phyloP scores from a whole-genome alignment of 2,329 filamentous ascomycete species.

The Fusarium abutilonis region DNA sequence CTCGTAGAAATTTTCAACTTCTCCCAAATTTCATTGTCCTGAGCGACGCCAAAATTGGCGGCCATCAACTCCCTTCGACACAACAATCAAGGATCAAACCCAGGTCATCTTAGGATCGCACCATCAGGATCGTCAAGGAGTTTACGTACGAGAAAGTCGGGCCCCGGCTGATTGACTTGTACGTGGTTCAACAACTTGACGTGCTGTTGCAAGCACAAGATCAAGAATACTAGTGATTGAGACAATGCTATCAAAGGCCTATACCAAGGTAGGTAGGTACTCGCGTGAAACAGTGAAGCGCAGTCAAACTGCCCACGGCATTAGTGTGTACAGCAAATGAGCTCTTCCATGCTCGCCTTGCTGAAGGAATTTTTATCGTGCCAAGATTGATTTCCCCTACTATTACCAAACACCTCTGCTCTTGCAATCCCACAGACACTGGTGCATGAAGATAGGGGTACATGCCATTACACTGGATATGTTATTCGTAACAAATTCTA shows the following conservation, averaged over 20 bases:
- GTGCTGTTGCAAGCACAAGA: slow-evolving; percentile 16
- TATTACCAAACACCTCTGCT: slow-evolving; percentile 68
- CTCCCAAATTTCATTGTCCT: slow-evolving; percentile 3
- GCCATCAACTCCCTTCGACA: slow-evolving; percentile 3
- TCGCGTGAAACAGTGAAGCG: slow-evolving; percentile 32
- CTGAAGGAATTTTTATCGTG: slow-evolving; percentile 67
- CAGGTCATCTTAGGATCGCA: slow-evolving; percentile 10
- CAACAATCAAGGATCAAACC: neutral
- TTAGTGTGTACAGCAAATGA: slow-evolving; percentile 70
- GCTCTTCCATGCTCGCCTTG: slow-evolving; percentile 61
- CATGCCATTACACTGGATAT: slow-evolving; percentile 6
- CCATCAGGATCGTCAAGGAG: slow-evolving; percentile 1
- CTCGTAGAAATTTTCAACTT: slow-evolving; percentile 29
- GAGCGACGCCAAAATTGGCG: neutral
- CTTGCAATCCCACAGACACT: slow-evolving; percentile 51
- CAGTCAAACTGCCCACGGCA: slow-evolving; percentile 54
- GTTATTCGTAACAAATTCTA: neutral
- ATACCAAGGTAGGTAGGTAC: slow-evolving; percentile 22
- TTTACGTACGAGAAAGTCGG: slow-evolving; percentile 8
- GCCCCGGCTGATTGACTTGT: slow-evolving; percentile 2
- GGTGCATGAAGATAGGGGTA: slow-evolving; percentile 68
- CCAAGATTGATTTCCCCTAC: slow-evolving; percentile 62
- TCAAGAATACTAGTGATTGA: slow-evolving; percentile 25
- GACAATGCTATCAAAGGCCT: neutral
- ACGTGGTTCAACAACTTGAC: slow-evolving; percentile 11